Evolutionary conservation across 495 filamentous ascomycete species (phyloP), one percentile per base, ranked within the genome.

Genomic region (Penicillium diatomitis): DNA sequence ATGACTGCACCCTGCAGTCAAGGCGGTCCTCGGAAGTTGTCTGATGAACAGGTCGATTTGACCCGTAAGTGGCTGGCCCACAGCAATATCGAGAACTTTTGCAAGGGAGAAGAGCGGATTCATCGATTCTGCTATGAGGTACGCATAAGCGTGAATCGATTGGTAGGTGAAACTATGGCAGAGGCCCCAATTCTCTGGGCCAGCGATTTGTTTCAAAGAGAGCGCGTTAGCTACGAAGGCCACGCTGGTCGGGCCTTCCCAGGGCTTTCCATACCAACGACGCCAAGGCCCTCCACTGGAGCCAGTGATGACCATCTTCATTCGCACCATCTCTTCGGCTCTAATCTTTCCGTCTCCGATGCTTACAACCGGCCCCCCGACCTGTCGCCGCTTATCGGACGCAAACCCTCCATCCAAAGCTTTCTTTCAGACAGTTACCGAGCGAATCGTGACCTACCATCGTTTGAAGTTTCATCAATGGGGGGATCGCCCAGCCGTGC

Each of bases 111-210:
- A 60, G 92, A 98, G 68, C 73, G 92, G 34, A 94, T 98, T 45
- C 92, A 98, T 61, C 81, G 90, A 10, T 95, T 98, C 62, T 94
- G 84, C 62, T 83, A 90, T 41, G 92, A 97, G 61, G 78, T 98
- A 28, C 87, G 92, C 47, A 86, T 76, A 48, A 95, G 87, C 54
- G 83, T 95, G 64, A 84, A 77, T 58, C 91, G 89, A 62, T 73
- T 98, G 2, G 85, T 95, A 12, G 88, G 90, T 35, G 86, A 92
- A 46, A 88, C 82, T 46, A 82, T 96, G 60, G 69, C 88, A 38
- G 89, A 95, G 38, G 86, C 87, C 0, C 89, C 92, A 6, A 88
- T 96, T 3, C 66, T 97, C 3, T 95, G 88, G 88, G 89, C 90
- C 0, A 96, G 90, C 58, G 88, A 90, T 42, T 72, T 98, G 4